These are phyloP conservation scores for Leccinum fallax DNA, from an alignment of 1,284 basidiomycete genomes.

Conservation along the genomic window DNA sequence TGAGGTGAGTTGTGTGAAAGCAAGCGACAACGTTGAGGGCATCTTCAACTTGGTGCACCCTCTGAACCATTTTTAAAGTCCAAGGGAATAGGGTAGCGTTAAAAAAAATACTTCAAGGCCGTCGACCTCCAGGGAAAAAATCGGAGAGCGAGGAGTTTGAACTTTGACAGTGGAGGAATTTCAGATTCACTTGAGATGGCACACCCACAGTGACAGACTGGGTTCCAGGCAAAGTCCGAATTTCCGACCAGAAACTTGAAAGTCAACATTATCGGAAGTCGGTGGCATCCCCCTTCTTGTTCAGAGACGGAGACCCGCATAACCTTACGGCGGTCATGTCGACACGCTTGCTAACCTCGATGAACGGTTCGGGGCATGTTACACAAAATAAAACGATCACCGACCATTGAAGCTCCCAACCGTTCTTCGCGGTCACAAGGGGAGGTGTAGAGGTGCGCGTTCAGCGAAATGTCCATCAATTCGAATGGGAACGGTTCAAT, in stretches of 20 bases:
- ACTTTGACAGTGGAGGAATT: too few species aligned
- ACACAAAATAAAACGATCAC: background rate
- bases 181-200: too few species aligned
- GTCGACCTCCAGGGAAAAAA: background rate
- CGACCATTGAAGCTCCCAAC: background rate
- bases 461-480: background rate
- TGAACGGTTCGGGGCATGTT: background rate
- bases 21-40: background rate
- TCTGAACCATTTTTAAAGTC: background rate
- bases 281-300: background rate
- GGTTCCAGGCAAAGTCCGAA: background rate
- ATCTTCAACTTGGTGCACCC: background rate
- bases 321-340: background rate
- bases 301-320: background rate
- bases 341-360: background rate
- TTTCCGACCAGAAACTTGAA: background rate
- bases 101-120: background rate
- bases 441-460: background rate
- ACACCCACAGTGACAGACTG: too few species aligned
- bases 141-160: background rate
- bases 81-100: background rate
- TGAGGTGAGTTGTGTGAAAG: background rate
- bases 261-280: background rate
- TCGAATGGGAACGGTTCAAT: background rate
- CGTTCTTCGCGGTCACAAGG: background rate